Conservation (phyloP, 495 filamentous ascomycete genomes). For the Xylaria sp. region DNA sequence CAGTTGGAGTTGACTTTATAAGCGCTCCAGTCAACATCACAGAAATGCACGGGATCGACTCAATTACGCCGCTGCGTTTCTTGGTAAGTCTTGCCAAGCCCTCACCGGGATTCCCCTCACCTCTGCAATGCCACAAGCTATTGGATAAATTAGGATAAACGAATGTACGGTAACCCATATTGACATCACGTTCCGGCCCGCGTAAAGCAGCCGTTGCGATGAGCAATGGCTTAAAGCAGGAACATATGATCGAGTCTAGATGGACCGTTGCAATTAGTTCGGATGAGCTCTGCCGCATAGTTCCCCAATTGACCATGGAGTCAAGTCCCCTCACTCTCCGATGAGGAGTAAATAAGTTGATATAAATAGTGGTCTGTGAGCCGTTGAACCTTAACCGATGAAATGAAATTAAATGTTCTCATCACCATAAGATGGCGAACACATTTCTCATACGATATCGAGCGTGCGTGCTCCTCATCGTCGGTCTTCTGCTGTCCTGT, state of each 20-base stretch:
- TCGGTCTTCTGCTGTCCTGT: slow-evolving; percentile 9
- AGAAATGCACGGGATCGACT: background rate
- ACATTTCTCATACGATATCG: slow-evolving; percentile 2
- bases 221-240: background rate
- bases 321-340: slow-evolving; percentile 8
- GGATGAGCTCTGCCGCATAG: slow-evolving; percentile 5
- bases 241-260: slow-evolving; percentile 1
- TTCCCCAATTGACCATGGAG: background rate
- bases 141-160: slow-evolving; percentile 27
- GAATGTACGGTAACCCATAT: background rate
- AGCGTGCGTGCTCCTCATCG: slow-evolving; percentile 3
- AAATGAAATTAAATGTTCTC: background rate
- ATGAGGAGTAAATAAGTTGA: background rate
- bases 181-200: slow-evolving; percentile 10
- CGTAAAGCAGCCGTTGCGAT: background rate
- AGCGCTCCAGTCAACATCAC: slow-evolving; percentile 17
- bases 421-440: slow-evolving; percentile 15
- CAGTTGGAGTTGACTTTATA: background rate
- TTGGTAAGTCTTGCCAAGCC: slow-evolving; percentile 17
- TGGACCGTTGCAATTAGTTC: background rate
- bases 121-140: background rate
- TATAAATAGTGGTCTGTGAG: background rate
- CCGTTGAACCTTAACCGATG: background rate
- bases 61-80: background rate
- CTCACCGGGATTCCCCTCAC: slow-evolving; percentile 18